Evolutionary conservation across 345 rosid species (phyloP).

Genomic region (Viola odorata): DNA sequence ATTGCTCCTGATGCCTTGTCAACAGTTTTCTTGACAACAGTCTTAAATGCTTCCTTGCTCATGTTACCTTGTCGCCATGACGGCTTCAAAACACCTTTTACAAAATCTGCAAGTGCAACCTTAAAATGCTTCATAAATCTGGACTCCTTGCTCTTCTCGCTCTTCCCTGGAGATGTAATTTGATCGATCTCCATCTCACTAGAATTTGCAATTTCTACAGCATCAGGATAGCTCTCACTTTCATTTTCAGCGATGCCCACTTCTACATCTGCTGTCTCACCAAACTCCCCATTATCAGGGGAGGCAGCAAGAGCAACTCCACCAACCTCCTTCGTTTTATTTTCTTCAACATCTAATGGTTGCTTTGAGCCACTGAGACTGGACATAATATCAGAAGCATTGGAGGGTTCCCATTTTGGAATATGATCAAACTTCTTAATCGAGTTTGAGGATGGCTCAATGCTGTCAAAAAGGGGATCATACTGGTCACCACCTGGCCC

Average conservation of each 20-base stretch:
- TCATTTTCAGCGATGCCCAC: constrained; percentile 54
- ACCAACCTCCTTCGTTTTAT: constrained; percentile 38
- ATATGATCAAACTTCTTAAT: constrained; percentile 30
- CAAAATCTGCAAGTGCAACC: constrained; percentile 70
- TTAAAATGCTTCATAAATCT: constrained; percentile 70
- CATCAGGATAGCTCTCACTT: constrained; percentile 42
- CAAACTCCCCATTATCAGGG: constrained; percentile 52
- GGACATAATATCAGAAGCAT: constrained; percentile 33
- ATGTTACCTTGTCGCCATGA: constrained; percentile 91
- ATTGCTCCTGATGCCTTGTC: constrained; percentile 81
- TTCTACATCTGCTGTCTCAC: constrained; percentile 64
- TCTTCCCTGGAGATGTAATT: constrained; percentile 46
- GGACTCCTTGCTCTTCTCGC: constrained; percentile 52
- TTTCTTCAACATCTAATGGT: constrained; percentile 56
- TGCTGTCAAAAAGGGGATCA: constrained; percentile 84
- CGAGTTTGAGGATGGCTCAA: constrained; percentile 52
- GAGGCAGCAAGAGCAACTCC: constrained; percentile 32
- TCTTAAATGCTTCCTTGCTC: constrained; percentile 96
- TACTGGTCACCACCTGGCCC: constrained; percentile 51
- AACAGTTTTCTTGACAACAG: constrained; percentile 81
- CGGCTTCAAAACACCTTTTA: constrained; percentile 86
- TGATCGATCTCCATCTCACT: constrained; percentile 55
- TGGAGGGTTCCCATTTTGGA: constrained; percentile 38
- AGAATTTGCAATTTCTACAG: constrained; percentile 17
- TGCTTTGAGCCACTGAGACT: constrained; percentile 42